Base-by-base conservation (phyloP, 306 rosid genomes). In the Carpinus fangiana region DNA sequence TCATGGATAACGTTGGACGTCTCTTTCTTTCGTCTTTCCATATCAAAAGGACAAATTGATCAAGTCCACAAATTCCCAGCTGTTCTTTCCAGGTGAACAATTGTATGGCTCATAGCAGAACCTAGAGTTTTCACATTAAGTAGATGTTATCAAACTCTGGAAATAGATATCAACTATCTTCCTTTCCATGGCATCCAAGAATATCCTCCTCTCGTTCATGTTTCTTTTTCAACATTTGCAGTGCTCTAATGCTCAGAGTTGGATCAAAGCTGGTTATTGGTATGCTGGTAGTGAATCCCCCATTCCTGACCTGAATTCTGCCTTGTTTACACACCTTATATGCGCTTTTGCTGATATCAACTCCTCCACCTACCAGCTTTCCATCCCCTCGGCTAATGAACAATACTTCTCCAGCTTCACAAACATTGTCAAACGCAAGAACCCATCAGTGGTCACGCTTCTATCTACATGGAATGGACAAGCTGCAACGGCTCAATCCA, bases 381-480 rank as follows among this genome's bases (percentile, higher is more conserved):
- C 53, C 11, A 0, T 82, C n/a, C 13, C n/a, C 17, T 2, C 60
- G 17, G 17, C 55, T 5, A 12, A 47, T 71, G 57, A 36, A 2
- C 52, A 48, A 48, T 75, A 77, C 38, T 86, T 82, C 81, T 76
- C 80, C 10, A 34, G 31, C 77, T 90, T 90, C 78, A 72, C 89
- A 43, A n/a, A 31, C 61, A 84, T 66, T 4, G 82, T 88, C 12
- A 82, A 36, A 56, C 80, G 47, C 16, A 88, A 76, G 71, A 90
- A 84, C 75, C 93, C 90, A 2, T 76, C 85, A 0, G 21, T 90
- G 66, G 67, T 72, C 47, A 73, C 89, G 3, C 89, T 90, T 79
- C 3, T 86, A 0, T 84, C 94, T 4, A 78, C 86, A 67, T 72
- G 82, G 66, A 75, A 72, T 47, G 76, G 70, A 46, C 70, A 64